Base-by-base conservation (phyloP, 2,329 filamentous ascomycete genomes). In the Botrytis fragariae region DNA sequence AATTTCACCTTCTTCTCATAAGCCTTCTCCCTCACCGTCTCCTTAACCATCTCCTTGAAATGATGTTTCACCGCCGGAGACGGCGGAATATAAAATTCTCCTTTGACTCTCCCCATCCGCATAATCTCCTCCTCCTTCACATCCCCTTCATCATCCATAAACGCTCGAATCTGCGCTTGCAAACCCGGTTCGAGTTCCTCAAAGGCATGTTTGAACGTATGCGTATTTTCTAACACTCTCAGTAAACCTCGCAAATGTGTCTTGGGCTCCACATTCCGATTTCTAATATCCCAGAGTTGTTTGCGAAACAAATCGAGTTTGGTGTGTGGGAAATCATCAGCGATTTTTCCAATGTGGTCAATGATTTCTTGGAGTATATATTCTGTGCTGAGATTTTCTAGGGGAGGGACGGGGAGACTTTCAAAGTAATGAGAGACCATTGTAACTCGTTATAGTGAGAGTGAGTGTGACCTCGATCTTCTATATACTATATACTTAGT, bases 301-400 rank as follows among this genome's bases (percentile, higher is more conserved):
- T 75, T 42, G 42, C 78, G 78, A 14, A 83, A 75, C 0, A 79
- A 74, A 0, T 74, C 70, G 63, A 80, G 79, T 35, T 80, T 78
- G 35, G 81, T 74, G 35, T 77, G 70, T 18, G 79, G 76, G 61
- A 77, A 75, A 14, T 76, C 73, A 44, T 75, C 67, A n/a, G 73
- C 61, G 51, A 81, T 77, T 3, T 77, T 72, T 32, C 78, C 75
- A 63, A 83, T 77, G 61, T 81, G 80, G 18, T 79, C 74, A 32
- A 82, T 76, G 37, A 83, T 82, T 42, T 83, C 79, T 14, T 78
- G 75, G 25, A 83, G 78, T 44, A 82, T 79, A 65, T 80, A 80
- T 35, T 78, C 74, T 0, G 74, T 74, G 59, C 57, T 76, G 16
- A 81, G 74, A 32, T 81, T 78, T 25, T 78, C 75, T n/a, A 70